phyloP scores from a whole-genome alignment of 2,329 filamentous ascomycete genomes.

The Westerdykella sp. region DNA sequence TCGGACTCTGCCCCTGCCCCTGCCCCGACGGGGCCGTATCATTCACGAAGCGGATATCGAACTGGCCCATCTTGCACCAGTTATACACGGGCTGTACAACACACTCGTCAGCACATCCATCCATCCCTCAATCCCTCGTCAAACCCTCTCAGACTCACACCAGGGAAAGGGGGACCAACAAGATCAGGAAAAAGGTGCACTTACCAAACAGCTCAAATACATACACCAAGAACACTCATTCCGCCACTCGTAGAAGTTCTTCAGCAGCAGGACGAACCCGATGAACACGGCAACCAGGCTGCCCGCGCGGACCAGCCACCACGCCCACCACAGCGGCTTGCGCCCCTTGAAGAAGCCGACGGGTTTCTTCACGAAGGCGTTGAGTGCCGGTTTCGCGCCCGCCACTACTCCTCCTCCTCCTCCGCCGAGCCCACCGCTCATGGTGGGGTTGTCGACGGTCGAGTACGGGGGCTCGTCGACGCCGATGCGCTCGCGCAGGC shows the following conservation, averaged over 20 bases:
- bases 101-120: slow-evolving; percentile 3
- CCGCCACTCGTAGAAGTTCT: slow-evolving; percentile 82
- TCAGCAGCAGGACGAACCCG: slow-evolving; percentile 76
- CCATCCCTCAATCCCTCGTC: too few species aligned
- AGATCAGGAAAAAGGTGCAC: slow-evolving; percentile 36
- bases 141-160: too few species aligned
- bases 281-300: slow-evolving; percentile 75
- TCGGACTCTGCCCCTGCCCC: background rate
- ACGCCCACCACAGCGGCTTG: slow-evolving; percentile 92
- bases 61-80: slow-evolving; percentile 34
- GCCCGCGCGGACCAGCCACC: slow-evolving; percentile 82
- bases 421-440: slow-evolving; percentile 40
- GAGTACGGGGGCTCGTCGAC: slow-evolving; percentile 64
- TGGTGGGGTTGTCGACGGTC: slow-evolving; percentile 45
- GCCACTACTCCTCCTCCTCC: slow-evolving; percentile 41
- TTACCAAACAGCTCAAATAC: slow-evolving; percentile 85
- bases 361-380: slow-evolving; percentile 45
- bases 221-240: slow-evolving; percentile 87
- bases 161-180: slow-evolving; percentile 7
- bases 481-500: slow-evolving; percentile 67
- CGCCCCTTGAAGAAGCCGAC: slow-evolving; percentile 82
- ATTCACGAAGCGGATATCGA: slow-evolving; percentile 12
- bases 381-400: slow-evolving; percentile 26
- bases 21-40: background rate
- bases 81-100: slow-evolving; percentile 14